Evolutionary conservation across 1,284 basidiomycete species (phyloP).

Genomic region (Cutaneotrichosporon spelunceum): DNA sequence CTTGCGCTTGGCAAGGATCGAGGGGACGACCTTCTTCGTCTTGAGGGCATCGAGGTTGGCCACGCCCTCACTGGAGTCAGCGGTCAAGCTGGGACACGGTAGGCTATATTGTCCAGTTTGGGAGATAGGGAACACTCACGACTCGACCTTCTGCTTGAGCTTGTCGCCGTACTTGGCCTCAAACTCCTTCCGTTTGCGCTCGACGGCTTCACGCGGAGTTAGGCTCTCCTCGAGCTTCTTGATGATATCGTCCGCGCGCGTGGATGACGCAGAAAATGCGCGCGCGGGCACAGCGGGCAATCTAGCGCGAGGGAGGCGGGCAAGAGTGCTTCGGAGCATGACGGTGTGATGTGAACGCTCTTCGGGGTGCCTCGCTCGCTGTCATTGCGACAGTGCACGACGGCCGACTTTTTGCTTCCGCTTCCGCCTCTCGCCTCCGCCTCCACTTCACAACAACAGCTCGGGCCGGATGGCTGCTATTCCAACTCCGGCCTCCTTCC

Average conservation of each 20-base stretch:
- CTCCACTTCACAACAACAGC: conserved; percentile 6
- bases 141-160: conserved; percentile 44
- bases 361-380: background rate
- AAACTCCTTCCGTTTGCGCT: conserved; percentile 43
- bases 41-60: conserved; percentile 48
- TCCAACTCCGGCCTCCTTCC: background rate
- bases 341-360: background rate
- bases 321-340: conserved; percentile 14
- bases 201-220: conserved; percentile 47
- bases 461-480: background rate
- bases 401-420: conserved; percentile 11
- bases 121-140: conserved; percentile 34
- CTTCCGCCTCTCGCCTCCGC: too few relatives aligned
- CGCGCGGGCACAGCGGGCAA: conserved; percentile 1
- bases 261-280: background rate
- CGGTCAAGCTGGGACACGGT: too few relatives aligned
- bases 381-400: background rate
- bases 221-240: conserved; percentile 38
- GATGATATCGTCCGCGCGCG: conserved; percentile 30
- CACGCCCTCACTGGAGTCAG: conserved; percentile 41
- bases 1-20: conserved; percentile 33
- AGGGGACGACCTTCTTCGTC: conserved; percentile 41
- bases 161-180: conserved; percentile 51
- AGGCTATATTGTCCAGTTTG: too few relatives aligned
- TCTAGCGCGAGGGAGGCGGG: conserved; percentile 6